Conservation (phyloP, 2,329 filamentous ascomycete species). For the Hypoxylon sp. region DNA sequence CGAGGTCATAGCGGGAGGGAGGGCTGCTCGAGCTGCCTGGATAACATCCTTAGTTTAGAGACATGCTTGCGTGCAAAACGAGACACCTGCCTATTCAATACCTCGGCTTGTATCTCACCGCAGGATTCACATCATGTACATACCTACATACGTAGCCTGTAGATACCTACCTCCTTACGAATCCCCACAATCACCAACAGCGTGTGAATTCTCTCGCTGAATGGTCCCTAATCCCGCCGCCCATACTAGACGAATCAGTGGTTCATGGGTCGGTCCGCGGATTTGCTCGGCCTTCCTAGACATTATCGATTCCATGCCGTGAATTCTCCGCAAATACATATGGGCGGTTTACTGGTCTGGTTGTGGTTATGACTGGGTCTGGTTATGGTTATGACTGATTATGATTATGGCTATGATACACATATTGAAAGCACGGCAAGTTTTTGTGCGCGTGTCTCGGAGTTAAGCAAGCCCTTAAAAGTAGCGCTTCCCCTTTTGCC, state of each 20-base stretch:
- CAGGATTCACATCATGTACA: slow-evolving; percentile 43
- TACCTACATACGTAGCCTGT: slow-evolving; percentile 20
- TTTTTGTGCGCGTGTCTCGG: slow-evolving; percentile 13
- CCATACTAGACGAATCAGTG: slow-evolving; percentile 14
- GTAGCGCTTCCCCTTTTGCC: slow-evolving; percentile 12
- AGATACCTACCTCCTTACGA: slow-evolving; percentile 7
- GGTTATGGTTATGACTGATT: background rate
- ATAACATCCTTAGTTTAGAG: slow-evolving; percentile 13
- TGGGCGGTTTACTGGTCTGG: slow-evolving; percentile 1
- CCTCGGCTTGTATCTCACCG: slow-evolving; percentile 36
- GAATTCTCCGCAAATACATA: slow-evolving; percentile 13
- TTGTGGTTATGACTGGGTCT: no score
- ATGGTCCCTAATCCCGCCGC: slow-evolving; percentile 17
- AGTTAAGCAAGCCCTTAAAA: slow-evolving; percentile 12
- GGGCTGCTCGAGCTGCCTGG: slow-evolving; percentile 20
- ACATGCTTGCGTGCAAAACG: slow-evolving; percentile 14
- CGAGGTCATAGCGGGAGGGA: slow-evolving; percentile 20
- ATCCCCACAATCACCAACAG: slow-evolving; percentile 31
- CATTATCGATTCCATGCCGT: slow-evolving; percentile 17
- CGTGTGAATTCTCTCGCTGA: slow-evolving; percentile 22
- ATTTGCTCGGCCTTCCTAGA: slow-evolving; percentile 20
- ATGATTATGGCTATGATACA: slow-evolving; percentile 1
- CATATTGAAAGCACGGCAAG: background rate
- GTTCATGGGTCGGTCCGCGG: slow-evolving; percentile 17
- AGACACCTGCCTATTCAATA: slow-evolving; percentile 37